Conservation (phyloP, 140 eudicot species). For the Cichorium intybus region DNA sequence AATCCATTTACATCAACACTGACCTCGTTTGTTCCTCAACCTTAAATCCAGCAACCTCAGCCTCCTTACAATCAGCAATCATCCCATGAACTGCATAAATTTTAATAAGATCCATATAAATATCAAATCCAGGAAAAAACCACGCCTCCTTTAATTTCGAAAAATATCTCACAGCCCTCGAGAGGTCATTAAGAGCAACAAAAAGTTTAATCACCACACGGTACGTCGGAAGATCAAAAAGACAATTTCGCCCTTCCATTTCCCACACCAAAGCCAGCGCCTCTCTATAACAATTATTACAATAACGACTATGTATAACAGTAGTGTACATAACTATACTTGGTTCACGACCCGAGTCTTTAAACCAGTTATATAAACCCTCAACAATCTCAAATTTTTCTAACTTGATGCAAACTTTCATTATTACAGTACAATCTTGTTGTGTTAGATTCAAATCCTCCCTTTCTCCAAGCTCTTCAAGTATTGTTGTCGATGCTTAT, state of each 20-base stretch:
- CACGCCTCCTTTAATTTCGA: slow-evolving; percentile 81
- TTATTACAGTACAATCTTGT: slow-evolving; percentile 71
- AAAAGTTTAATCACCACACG: slow-evolving; percentile 71
- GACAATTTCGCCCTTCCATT: slow-evolving; percentile 66
- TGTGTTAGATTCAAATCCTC: slow-evolving; percentile 53
- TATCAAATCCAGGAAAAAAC: slow-evolving; percentile 65
- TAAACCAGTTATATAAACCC: slow-evolving; percentile 64
- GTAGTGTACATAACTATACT: slow-evolving; percentile 88
- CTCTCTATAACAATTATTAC: slow-evolving; percentile 48
- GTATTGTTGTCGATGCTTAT: slow-evolving; percentile 9
- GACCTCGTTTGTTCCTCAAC: slow-evolving; percentile 47
- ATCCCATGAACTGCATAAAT: slow-evolving; percentile 57
- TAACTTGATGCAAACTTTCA: slow-evolving; percentile 72
- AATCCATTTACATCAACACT: slow-evolving; percentile 42
- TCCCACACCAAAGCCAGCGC: slow-evolving; percentile 85
- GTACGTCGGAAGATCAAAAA: slow-evolving; percentile 79
- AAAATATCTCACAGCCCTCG: slow-evolving; percentile 73
- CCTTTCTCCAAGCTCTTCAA: slow-evolving; percentile 73
- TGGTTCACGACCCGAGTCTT: slow-evolving; percentile 44
- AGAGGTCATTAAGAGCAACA: slow-evolving; percentile 72
- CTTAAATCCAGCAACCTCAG: slow-evolving; percentile 68
- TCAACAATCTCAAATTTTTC: slow-evolving; percentile 70
- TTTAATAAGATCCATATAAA: slow-evolving; percentile 52
- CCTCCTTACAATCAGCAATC: slow-evolving; percentile 75
- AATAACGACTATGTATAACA: slow-evolving; percentile 55